Conservation (phyloP, 208 protist species). For the Leishmania mexicana region DNA sequence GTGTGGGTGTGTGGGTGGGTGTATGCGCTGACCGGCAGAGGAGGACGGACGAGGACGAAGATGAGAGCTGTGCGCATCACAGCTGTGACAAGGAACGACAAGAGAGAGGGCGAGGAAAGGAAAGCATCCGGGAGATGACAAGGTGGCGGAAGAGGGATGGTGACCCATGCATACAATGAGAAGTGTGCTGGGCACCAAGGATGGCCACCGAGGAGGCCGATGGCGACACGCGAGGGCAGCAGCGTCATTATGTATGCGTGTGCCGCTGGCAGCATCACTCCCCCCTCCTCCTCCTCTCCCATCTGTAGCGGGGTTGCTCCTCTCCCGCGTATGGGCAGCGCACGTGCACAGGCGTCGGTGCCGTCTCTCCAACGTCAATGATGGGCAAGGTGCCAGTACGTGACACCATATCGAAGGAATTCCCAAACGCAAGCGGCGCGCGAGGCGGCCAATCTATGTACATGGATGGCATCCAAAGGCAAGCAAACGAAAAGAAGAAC, state of each 20-base stretch:
- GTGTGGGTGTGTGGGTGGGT: background rate
- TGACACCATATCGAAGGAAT: background rate
- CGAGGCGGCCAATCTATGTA: background rate
- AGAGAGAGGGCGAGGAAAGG: background rate
- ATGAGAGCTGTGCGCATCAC: background rate
- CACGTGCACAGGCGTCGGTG: background rate
- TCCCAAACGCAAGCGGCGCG: background rate
- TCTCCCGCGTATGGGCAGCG: background rate
- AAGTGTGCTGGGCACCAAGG: background rate
- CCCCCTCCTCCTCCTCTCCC: background rate
- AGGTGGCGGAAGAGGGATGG: background rate
- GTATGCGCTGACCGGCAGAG: background rate
- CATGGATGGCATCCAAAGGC: slow-evolving; percentile 1
- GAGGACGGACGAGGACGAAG: background rate
- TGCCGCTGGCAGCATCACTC: background rate
- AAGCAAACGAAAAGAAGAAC: slow-evolving; percentile 22
- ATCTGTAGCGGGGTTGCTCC: background rate
- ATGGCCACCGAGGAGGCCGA: background rate
- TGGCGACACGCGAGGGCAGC: background rate
- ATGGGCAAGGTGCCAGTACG: background rate
- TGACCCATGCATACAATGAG: background rate
- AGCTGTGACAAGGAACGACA: background rate
- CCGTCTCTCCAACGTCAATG: background rate
- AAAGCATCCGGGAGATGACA: background rate
- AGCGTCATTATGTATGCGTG: background rate